Evolutionary conservation across 1,139 yeast species (phyloP), one percentile per base, ranked within the genome.

Genomic region (Hemisphaericaspora subhashii): DNA sequence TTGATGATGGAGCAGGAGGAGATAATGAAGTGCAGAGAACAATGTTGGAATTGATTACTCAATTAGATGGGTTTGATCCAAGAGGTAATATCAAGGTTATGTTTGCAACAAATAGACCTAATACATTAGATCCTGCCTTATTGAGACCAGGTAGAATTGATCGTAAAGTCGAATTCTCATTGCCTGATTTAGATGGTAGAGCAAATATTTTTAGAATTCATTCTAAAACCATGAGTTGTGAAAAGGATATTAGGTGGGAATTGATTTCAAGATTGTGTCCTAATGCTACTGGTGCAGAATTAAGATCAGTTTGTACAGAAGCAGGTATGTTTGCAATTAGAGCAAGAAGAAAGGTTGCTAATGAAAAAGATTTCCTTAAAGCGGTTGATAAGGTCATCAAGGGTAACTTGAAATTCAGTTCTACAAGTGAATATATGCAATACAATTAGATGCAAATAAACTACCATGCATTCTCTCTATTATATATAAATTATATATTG

Each of bases 291-390:
- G 99, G 99, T 65, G 99, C 98, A 8, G 98, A 92, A 68, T 77
- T 92, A 55, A 82, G 96, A 60, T 86, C 95, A 10, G 97, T 90
- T 18, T 89, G 98, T 65, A 90, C 97, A 2, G 97, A 90, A 65
- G 97, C 97, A 5, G 99, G 98, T 54, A 92, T 92, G 98, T 92
- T 89, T 74, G 98, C 98, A 37, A 92, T 92, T 44, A 82, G 99
- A 58, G 96, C 98, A 13, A 82, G 98, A 66, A 81, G 98, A 72
- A 92, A 92, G 75, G 96, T 92, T 40, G 98, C 98, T 30, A 85
- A 92, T 37, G 98, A 92, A 64, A 92, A 92, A 74, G 98, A 92
- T 65, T 92, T 92, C 74, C 74, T 92, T 55, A 88, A 92, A 54
- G 96, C 98, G 23, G 98, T 92, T 39, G 98, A 94, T 54, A 92